phyloP scores from a whole-genome alignment of 495 filamentous ascomycete species.

The Neurospora africana region DNA sequence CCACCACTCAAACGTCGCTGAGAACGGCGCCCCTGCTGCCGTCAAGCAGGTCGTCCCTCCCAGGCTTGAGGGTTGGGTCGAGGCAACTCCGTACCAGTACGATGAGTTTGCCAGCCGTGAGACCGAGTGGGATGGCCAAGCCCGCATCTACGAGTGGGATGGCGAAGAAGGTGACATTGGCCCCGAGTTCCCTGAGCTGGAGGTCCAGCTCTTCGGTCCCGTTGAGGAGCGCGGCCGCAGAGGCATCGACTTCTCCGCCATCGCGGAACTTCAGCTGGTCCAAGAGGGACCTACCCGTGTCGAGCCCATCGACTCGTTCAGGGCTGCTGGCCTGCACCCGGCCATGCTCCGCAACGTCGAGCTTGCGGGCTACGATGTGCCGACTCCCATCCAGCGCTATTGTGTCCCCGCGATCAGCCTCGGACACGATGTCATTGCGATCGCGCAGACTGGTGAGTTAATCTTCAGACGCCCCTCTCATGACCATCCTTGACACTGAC shows the following conservation, averaged over 20 bases:
- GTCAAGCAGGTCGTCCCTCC: slow-evolving; percentile 1
- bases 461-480: background rate
- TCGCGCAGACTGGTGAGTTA: slow-evolving; percentile 80
- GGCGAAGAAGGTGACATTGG: slow-evolving; percentile 80
- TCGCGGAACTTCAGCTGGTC: slow-evolving; percentile 44
- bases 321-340: slow-evolving; percentile 76
- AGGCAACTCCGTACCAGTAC: slow-evolving; percentile 45
- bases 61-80: slow-evolving; percentile 39
- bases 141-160: slow-evolving; percentile 68
- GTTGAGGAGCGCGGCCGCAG: slow-evolving; percentile 24
- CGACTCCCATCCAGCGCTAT: slow-evolving; percentile 83
- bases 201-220: slow-evolving; percentile 59
- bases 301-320: slow-evolving; percentile 49
- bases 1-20: background rate
- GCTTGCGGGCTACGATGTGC: slow-evolving; percentile 49
- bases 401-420: slow-evolving; percentile 63
- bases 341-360: slow-evolving; percentile 67
- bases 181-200: slow-evolving; percentile 55
- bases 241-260: slow-evolving; percentile 43
- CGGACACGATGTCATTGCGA: slow-evolving; percentile 70
- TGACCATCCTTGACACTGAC: slow-evolving; percentile 1
- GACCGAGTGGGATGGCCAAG: slow-evolving; percentile 33
- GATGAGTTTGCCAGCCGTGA: slow-evolving; percentile 25
- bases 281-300: slow-evolving; percentile 49
- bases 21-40: background rate